Evolutionary conservation across 23 red algal genomes (phyloP).

Genomic region (Gracilariopsis chorda): DNA sequence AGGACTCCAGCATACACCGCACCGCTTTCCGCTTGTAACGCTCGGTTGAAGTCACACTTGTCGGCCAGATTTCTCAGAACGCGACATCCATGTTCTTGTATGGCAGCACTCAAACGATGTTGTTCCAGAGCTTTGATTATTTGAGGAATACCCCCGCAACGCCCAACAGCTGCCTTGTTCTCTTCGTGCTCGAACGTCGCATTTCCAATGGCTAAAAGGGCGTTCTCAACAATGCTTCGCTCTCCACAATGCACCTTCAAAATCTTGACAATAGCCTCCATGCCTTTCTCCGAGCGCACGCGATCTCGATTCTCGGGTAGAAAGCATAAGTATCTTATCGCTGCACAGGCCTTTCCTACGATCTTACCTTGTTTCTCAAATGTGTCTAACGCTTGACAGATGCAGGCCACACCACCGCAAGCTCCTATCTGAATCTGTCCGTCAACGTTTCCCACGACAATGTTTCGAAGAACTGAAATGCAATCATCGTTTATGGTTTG

Average conservation of each 20-base stretch:
- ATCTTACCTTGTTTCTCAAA: constrained; percentile 40
- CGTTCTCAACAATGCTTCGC: constrained; percentile 39
- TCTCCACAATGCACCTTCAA: neutral
- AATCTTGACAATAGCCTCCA: constrained; percentile 51
- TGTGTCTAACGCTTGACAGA: constrained; percentile 46
- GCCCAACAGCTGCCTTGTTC: constrained; percentile 48
- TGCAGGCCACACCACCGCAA: constrained; percentile 37
- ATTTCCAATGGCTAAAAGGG: constrained; percentile 68
- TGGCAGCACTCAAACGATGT: constrained; percentile 3
- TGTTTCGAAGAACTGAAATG: constrained; percentile 63
- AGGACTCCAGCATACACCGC: constrained; percentile 52
- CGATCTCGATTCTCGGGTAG: constrained; percentile 52
- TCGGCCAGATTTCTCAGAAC: constrained; percentile 65
- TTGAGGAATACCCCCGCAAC: constrained; percentile 28
- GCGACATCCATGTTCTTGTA: constrained; percentile 76
- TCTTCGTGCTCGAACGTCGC: constrained; percentile 53
- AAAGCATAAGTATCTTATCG: constrained; percentile 66
- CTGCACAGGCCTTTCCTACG: constrained; percentile 62
- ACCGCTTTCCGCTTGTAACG: constrained; percentile 33
- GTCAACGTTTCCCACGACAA: constrained; percentile 32
- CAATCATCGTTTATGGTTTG: constrained; percentile 63
- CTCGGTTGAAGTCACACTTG: constrained; percentile 50
- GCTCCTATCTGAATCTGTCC: constrained; percentile 41
- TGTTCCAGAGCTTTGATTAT: constrained; percentile 42
- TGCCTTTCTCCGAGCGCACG: constrained; percentile 10